These are phyloP conservation scores for Musa schizocarpa DNA, from an alignment of 176 grass and related monocot genomes.

Conservation along the genomic window DNA sequence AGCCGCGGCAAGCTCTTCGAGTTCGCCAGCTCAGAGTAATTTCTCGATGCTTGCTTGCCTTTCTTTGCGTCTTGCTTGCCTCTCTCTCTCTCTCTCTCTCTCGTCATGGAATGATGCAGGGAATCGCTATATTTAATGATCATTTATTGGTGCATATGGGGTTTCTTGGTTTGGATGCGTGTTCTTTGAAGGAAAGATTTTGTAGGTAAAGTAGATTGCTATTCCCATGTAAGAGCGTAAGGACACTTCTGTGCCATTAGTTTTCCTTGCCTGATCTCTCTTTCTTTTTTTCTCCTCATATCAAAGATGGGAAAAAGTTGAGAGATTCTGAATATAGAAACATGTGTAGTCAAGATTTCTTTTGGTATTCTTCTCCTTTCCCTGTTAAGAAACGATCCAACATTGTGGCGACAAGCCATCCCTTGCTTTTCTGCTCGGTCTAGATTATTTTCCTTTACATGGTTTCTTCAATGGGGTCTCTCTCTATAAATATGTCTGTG, in stretches of 20 bases:
- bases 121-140: background rate
- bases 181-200: background rate
- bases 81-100: background rate
- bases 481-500: background rate
- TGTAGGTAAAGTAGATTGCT: background rate
- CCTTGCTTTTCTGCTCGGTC: background rate
- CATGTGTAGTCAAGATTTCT: background rate
- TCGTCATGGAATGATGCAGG: background rate
- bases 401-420: background rate
- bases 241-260: background rate
- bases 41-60: too few relatives aligned
- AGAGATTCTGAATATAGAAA: background rate
- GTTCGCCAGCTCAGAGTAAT: conserved; percentile 34
- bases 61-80: too few relatives aligned
- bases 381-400: conserved; percentile 2
- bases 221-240: background rate
- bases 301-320: conserved; percentile 2
- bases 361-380: background rate
- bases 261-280: background rate
- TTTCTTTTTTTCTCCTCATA: background rate
- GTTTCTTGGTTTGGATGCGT: background rate
- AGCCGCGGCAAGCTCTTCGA: conserved; percentile 55
- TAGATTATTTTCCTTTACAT: background rate
- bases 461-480: background rate
- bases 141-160: background rate